Percentiles rank a stretch among this genome's conserved stretches.
Evolutionary conservation across 106 monocot species (phyloP).

Genomic region (Xerophyta viscosa): DNA sequence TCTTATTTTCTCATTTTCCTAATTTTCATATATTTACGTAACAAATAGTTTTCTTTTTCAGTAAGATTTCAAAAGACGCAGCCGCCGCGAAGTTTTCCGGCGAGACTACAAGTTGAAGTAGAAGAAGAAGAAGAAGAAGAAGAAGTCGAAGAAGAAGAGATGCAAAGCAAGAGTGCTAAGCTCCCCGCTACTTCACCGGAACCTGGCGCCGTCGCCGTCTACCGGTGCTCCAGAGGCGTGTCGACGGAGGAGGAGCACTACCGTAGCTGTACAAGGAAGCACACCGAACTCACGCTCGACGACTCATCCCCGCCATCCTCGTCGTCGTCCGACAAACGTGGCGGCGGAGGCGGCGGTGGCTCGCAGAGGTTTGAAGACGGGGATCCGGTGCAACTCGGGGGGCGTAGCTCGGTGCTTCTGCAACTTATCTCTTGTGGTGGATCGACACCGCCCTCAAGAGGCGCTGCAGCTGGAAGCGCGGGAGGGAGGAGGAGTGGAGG

Average conservation of each 20-base stretch:
- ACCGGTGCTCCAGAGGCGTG: slow-evolving; percentile 20
- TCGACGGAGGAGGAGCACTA: slow-evolving; percentile 26
- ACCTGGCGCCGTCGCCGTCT: background rate
- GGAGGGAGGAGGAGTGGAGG: slow-evolving; percentile 40
- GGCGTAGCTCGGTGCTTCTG: slow-evolving; percentile 45
- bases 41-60: background rate
- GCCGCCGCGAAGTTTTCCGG: slow-evolving; percentile 12
- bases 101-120: slow-evolving; percentile 6
- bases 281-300: slow-evolving; percentile 39
- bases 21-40: background rate
- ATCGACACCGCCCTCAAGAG: slow-evolving; percentile 9
- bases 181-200: background rate
- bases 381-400: slow-evolving; percentile 8
- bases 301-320: slow-evolving; percentile 44
- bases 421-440: slow-evolving; percentile 81
- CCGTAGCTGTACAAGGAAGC: slow-evolving; percentile 8
- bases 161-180: background rate
- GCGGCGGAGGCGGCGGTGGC: background rate
- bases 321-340: slow-evolving; percentile 54
- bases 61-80: slow-evolving; percentile 37
- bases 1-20: background rate
- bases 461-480: background rate
- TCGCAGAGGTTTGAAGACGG: slow-evolving; percentile 15
- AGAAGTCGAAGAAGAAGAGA: slow-evolving; percentile 20
- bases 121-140: slow-evolving; percentile 19